Base-by-base conservation (phyloP, 192 early-diverging fungal genomes). In the Coemansia sp. region DNA sequence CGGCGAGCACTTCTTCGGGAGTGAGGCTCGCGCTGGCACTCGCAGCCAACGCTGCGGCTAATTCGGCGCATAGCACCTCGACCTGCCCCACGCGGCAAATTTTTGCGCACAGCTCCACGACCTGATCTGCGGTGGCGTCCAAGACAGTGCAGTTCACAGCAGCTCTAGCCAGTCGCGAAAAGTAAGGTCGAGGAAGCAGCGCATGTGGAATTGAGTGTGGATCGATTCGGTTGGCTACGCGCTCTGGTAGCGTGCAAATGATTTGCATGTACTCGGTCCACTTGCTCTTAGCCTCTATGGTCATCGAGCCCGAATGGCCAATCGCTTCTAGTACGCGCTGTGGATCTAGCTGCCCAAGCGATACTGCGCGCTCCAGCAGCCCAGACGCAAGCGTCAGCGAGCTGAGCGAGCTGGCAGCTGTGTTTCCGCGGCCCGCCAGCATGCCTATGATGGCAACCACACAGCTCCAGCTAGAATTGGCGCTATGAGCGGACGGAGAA, bases 61-160 rank as follows among this genome's bases (percentile, higher is more conserved):
- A 49, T 46, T 72, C 78, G 1, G 58, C 47, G 36, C 73, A 62
- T 9, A 81, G 20, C 6, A 22, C 37, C 11, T 69, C 54, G 4
- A 31, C 36, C 53, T 81, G 78, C 0, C 78, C 78, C 10, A 74
- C 69, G 2, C 78, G 69, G 24, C 78, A 81, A 20, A 81, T 24
- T 40, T 81, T 81, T 22, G 57, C 25, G 59, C 73, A 75, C 59
- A 81, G 61, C 31, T 75, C 77, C 2, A 45, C 57, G 0, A 68
- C 27, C n/a, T 15, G 14, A 12, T n/a, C 67, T 2, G 37, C 29
- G 0, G 14, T 9, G 17, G 31, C 39, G 7, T 37, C 31, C 7
- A 43, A 17, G 5, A 19, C 37, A 35, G 49, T 27, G 37, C 60
- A 47, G 2, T 36, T 24, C 39, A 70, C 67, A 0, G 74, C 64